phyloP scores from a whole-genome alignment of 176 grass and related monocot species.

The barley (Hordeum vulgare) region DNA sequence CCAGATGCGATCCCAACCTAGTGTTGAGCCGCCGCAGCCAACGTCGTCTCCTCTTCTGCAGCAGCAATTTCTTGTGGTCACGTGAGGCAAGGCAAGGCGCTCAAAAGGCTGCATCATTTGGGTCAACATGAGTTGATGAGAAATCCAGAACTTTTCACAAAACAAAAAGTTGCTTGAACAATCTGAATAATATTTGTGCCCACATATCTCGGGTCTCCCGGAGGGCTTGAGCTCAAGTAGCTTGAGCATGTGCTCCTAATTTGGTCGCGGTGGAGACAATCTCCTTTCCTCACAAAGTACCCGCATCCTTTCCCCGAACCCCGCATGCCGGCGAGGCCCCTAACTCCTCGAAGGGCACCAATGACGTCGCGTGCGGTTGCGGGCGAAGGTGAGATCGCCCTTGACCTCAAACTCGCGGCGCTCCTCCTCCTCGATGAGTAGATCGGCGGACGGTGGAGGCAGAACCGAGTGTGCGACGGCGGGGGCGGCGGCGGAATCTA shows the following conservation, averaged over 20 bases:
- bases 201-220: constrained; percentile 2
- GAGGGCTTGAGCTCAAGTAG: neutral
- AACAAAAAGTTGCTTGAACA: neutral
- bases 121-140: too few relatives aligned
- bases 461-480: too few relatives aligned
- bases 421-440: neutral
- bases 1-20: constrained; percentile 42
- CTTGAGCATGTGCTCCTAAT: constrained; percentile 14
- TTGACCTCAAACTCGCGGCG: too few relatives aligned
- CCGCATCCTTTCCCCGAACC: neutral
- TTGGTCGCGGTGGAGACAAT: neutral
- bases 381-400: neutral
- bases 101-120: too few relatives aligned
- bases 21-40: constrained; percentile 31
- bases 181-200: neutral
- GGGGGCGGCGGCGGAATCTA: too few relatives aligned
- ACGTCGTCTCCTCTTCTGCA: too few relatives aligned
- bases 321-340: neutral
- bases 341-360: too few relatives aligned
- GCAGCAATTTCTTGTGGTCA: too few relatives aligned
- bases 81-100: too few relatives aligned
- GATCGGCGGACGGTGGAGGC: too few relatives aligned
- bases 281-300: neutral
- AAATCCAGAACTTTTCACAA: too few relatives aligned
- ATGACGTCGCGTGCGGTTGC: too few relatives aligned